These are phyloP conservation scores for Botryotinia globosa DNA, from an alignment of 2,329 filamentous ascomycete genomes.

Conservation along the genomic window DNA sequence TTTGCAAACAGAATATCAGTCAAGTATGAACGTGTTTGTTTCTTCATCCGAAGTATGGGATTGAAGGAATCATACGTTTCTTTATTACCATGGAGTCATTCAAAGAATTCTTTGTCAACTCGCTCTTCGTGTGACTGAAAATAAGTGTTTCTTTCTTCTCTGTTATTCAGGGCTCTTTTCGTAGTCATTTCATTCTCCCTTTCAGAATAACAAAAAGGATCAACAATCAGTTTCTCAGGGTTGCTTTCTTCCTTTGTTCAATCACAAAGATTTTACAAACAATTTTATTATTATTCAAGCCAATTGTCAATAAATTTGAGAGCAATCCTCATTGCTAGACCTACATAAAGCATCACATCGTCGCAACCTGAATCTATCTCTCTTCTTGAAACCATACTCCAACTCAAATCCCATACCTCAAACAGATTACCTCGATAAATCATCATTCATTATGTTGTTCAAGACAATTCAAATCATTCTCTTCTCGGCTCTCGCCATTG, in stretches of 20 bases:
- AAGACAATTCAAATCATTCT: background rate
- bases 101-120: background rate
- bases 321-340: background rate
- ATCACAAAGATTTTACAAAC: background rate
- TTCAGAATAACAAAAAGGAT: background rate
- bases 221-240: background rate
- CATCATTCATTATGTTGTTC: background rate
- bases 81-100: background rate
- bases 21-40: conserved; percentile 5
- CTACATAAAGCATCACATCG: background rate
- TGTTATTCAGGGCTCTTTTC: background rate
- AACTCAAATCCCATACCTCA: background rate
- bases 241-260: background rate
- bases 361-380: background rate
- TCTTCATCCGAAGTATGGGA: conserved; percentile 2
- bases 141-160: background rate
- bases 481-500: background rate
- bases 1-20: background rate
- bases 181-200: background rate
- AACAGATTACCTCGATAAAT: background rate
- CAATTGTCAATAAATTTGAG: background rate
- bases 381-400: background rate
- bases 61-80: background rate
- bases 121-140: background rate
- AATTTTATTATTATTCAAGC: background rate